A percentile compares a stretch with the other conserved stretches of the same genome.
phyloP scores from a whole-genome alignment of 1,284 basidiomycete genomes.

The Cryptococcus amylolentus region DNA sequence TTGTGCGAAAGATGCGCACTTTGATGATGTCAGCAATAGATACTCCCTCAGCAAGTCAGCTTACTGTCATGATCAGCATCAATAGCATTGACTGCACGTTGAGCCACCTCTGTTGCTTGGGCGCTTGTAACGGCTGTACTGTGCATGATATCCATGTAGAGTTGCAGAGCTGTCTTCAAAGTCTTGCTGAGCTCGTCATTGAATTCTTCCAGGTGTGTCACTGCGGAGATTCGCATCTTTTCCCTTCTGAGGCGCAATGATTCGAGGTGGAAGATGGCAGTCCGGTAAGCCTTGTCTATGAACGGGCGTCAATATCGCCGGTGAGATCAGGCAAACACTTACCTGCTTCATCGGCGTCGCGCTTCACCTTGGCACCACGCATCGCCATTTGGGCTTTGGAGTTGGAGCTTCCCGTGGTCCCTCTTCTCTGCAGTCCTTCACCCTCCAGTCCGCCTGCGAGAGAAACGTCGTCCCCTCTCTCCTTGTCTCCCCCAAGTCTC shows the following conservation, averaged over 20 bases:
- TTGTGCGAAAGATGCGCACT: slow-evolving; percentile 28
- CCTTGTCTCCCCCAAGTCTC: slow-evolving; percentile 43
- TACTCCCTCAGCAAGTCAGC: slow-evolving; percentile 25
- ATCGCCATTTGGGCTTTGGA: slow-evolving; percentile 52
- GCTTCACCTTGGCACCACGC: slow-evolving; percentile 71
- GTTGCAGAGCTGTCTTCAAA: slow-evolving; percentile 63
- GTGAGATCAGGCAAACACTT: slow-evolving; percentile 24
- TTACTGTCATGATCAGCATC: slow-evolving; percentile 65
- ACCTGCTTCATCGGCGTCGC: slow-evolving; percentile 90
- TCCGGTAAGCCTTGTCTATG: slow-evolving; percentile 84
- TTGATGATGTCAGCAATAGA: slow-evolving; percentile 6
- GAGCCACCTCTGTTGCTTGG: slow-evolving; percentile 48
- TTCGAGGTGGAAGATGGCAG: slow-evolving; percentile 88
- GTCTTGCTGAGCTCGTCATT: slow-evolving; percentile 67
- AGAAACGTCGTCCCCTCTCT: slow-evolving; percentile 16
- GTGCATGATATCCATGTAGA: slow-evolving; percentile 69
- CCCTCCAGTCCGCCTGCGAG: background rate
- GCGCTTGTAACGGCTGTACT: slow-evolving; percentile 57
- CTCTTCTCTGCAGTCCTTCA: slow-evolving; percentile 20
- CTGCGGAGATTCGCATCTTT: slow-evolving; percentile 77
- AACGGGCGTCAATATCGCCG: background rate
- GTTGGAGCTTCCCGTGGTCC: slow-evolving; percentile 14
- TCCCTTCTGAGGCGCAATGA: slow-evolving; percentile 77
- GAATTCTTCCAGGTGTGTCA: slow-evolving; percentile 75
- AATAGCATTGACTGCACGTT: slow-evolving; percentile 59